phyloP scores from a whole-genome alignment of 2,329 filamentous ascomycete species.

The Pezicula neosporulosa region DNA sequence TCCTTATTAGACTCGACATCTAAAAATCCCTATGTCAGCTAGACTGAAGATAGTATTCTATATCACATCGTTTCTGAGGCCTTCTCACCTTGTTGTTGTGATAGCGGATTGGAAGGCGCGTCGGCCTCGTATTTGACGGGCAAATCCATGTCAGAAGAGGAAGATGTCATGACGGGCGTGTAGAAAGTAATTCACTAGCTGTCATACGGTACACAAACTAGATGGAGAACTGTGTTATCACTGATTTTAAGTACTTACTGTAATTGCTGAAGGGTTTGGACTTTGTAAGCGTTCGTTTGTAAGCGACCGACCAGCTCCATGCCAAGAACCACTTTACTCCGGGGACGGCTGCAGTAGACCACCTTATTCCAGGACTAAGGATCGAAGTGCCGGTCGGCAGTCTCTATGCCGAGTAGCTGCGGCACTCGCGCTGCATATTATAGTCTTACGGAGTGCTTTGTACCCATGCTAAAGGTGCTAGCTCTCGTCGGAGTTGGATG shows the following conservation, averaged over 20 bases:
- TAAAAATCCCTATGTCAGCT: background rate
- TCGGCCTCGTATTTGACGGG: background rate
- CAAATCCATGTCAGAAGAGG: background rate
- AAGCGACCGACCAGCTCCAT: background rate
- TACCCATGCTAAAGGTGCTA: background rate
- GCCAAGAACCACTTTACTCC: too few species aligned
- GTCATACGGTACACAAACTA: background rate
- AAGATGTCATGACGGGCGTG: background rate
- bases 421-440: too few species aligned
- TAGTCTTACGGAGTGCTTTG: background rate
- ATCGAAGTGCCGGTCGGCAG: too few species aligned
- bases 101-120: background rate
- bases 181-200: background rate
- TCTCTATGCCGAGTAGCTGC: too few species aligned
- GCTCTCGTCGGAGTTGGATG: background rate
- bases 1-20: constrained; percentile 1
- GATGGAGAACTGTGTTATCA: background rate
- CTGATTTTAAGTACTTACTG: background rate
- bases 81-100: background rate
- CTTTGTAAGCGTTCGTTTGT: background rate
- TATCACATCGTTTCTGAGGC: background rate
- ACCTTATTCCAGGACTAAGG: too few species aligned
- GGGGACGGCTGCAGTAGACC: too few species aligned
- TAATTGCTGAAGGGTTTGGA: too few species aligned
- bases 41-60: constrained; percentile 1